phyloP scores from a whole-genome alignment of 1,284 basidiomycete species.

The Sporisorium reilianum region DNA sequence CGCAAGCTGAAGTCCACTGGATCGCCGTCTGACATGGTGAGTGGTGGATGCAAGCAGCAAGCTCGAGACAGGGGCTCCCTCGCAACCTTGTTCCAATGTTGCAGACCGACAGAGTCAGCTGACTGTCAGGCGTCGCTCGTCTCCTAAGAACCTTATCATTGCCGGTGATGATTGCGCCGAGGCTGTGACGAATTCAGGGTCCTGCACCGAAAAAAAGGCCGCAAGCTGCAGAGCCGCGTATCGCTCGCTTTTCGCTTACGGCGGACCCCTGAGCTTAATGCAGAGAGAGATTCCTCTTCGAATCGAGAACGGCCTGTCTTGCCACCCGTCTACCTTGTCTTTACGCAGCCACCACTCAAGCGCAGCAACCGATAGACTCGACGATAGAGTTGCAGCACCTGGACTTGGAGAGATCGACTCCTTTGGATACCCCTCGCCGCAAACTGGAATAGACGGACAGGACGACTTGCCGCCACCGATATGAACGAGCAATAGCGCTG shows the following conservation, averaged over 20 bases:
- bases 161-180: background rate
- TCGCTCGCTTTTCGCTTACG: background rate
- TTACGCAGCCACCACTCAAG: background rate
- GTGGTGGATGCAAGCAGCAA: no score
- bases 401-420: no score
- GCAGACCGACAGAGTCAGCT: no score
- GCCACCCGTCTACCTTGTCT: background rate
- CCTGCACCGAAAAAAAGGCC: background rate
- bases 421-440: no score
- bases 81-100: no score
- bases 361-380: constrained; percentile 1
- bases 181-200: background rate
- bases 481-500: background rate
- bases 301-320: background rate
- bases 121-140: background rate
- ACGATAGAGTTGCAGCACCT: background rate
- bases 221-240: no score
- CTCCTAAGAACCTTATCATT: background rate
- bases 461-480: background rate
- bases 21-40: background rate
- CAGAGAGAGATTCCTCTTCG: background rate
- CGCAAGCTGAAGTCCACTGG: background rate
- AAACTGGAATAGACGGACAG: background rate
- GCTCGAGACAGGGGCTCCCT: no score
- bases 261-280: constrained; percentile 1